Evolutionary conservation across 495 filamentous ascomycete species (phyloP).

Genomic region (Delitschia confertaspora): DNA sequence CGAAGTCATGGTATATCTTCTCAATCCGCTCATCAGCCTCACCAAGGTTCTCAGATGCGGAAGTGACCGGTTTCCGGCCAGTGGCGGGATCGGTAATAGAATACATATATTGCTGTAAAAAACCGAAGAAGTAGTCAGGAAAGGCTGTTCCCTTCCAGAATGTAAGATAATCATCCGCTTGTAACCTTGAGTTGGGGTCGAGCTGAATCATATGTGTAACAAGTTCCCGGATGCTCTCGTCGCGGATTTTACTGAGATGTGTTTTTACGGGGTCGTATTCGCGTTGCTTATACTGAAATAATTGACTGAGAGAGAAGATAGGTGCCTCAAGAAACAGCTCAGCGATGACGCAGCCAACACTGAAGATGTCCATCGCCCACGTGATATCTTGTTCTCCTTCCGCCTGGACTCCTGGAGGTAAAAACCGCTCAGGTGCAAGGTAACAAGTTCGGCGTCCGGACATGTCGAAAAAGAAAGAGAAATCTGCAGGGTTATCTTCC

Average conservation of each 20-base stretch:
- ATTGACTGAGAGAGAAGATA: constrained; percentile 84
- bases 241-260: constrained; percentile 77
- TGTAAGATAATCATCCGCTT: constrained; percentile 88
- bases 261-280: constrained; percentile 82
- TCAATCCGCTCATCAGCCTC: constrained; percentile 92
- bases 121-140: constrained; percentile 91
- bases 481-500: constrained; percentile 94
- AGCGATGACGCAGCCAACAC: constrained; percentile 92
- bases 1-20: constrained; percentile 85
- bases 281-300: constrained; percentile 85
- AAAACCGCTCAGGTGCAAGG: constrained; percentile 85
- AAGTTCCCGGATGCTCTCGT: constrained; percentile 76
- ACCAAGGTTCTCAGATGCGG: constrained; percentile 56
- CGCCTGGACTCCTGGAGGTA: constrained; percentile 51
- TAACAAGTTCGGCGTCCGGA: constrained; percentile 93
- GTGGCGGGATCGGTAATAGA: constrained; percentile 89
- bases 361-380: constrained; percentile 99
- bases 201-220: constrained; percentile 92
- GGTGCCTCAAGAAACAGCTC: constrained; percentile 94
- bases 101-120: constrained; percentile 95
- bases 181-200: constrained; percentile 82
- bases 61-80: constrained; percentile 55
- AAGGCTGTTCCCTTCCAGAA: constrained; percentile 89
- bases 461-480: constrained; percentile 94
- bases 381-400: constrained; percentile 57